Evolutionary conservation across 495 filamentous ascomycete genomes (phyloP), one percentile per base, ranked within the genome.

Genomic region (Rostrohypoxylon terebratum): DNA sequence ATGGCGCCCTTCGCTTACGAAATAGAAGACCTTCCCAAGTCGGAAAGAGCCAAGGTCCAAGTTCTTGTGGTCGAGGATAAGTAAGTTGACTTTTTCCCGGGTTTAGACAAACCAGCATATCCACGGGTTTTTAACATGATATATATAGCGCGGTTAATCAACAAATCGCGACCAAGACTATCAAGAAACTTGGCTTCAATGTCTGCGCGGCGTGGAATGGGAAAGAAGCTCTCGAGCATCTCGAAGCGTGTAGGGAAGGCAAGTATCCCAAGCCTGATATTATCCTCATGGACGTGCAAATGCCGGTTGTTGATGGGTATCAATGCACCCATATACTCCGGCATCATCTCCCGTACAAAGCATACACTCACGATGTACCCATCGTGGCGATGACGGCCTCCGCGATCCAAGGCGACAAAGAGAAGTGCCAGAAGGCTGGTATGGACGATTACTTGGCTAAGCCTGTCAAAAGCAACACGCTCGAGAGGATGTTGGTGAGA

Each of bases 281-380:
- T n/a, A 92, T 95, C 51, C 84, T 95, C 7, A 96, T 96, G 93
- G 92, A 96, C 72, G 88, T 94, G 0, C 91, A 94, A 77, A 94
- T 96, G 91, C 91, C 92, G 4, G 83, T 94, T 14, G 87, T 94
- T 66, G 92, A 94, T 69, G 93, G 93, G 0, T 95, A 94, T 72
- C 82, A 85, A 33, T 90, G 92, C 34, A 94, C 92, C 0, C 89
- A 90, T n/a, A 83, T 88, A 33, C 87, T 96, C 23, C 83, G 92
- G 42, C 85, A 87, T 54, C 84, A 90, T 63, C 60, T 79, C 2
- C 88, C 87, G 3, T 89, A 91, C 71, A 86, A 85, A 53, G 76
- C 77, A 13, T 78, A 83, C 13, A 81, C 85, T 14, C 81, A 81
- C 18, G 78, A 86, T 1, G 85, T 92, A 0, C 91, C 91, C 0